These are phyloP conservation scores for Salix suchowensis DNA, from an alignment of 345 rosid genomes.

Conservation along the genomic window DNA sequence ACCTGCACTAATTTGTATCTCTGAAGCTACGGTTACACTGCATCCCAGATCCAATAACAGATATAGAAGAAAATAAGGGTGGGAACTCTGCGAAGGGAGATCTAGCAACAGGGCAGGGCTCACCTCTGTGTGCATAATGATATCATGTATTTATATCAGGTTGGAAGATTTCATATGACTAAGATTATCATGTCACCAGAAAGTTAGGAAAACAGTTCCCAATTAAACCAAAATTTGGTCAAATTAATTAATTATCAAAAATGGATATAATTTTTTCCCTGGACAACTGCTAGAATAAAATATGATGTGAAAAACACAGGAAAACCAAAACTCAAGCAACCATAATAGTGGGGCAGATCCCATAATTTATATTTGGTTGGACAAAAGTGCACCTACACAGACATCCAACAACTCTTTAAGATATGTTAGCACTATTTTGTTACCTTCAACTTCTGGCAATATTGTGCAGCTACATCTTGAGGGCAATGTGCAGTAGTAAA, in stretches of 20 bases:
- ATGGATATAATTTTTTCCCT: background rate
- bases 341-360: background rate
- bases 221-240: background rate
- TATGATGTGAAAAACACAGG: no score
- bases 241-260: background rate
- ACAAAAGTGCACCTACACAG: background rate
- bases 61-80: background rate
- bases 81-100: background rate
- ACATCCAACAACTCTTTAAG: background rate
- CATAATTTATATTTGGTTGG: background rate
- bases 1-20: background rate
- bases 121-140: background rate
- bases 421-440: background rate
- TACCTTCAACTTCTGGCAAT: constrained; percentile 91
- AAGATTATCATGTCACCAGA: background rate
- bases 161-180: background rate
- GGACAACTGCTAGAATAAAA: background rate
- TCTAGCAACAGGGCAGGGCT: background rate
- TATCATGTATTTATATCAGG: background rate
- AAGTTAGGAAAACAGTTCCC: background rate
- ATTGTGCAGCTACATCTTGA: constrained; percentile 66
- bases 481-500: constrained; percentile 57
- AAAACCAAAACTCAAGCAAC: background rate
- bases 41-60: background rate
- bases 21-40: background rate